Evolutionary conservation across 306 rosid species (phyloP).

Genomic region (Senna siamea): DNA sequence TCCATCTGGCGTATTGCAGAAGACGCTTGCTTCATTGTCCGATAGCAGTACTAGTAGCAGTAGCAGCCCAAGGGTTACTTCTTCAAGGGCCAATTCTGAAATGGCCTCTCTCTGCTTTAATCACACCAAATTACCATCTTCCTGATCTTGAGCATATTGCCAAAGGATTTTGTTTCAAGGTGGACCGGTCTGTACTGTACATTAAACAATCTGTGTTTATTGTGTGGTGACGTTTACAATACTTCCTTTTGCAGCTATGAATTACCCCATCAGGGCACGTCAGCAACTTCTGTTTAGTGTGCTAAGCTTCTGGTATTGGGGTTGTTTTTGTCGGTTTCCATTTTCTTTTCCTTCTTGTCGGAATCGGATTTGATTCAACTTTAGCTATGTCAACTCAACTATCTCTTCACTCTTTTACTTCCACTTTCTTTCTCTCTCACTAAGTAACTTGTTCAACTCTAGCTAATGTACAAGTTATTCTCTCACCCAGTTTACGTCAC

Average conservation of each 20-base stretch:
- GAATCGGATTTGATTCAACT: not conserved
- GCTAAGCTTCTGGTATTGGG: not conserved
- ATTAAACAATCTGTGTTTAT: slow-evolving; percentile 32
- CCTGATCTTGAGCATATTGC: no score
- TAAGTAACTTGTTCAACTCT: not conserved
- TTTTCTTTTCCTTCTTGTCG: not conserved
- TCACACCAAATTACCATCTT: slow-evolving; percentile 38
- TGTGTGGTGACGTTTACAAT: slow-evolving; percentile 25
- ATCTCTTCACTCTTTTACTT: not conserved
- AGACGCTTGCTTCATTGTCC: slow-evolving; percentile 61
- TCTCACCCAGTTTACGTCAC: not conserved
- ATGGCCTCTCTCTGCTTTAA: slow-evolving; percentile 48
- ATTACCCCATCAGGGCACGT: not conserved
- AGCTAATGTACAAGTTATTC: no score
- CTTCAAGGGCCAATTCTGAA: slow-evolving; percentile 61
- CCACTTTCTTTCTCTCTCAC: not conserved
- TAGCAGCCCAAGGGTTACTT: slow-evolving; percentile 61
- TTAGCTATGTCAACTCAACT: not conserved
- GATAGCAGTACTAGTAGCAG: slow-evolving; percentile 60
- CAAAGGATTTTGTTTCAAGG: no score
- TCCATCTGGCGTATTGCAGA: slow-evolving; percentile 75
- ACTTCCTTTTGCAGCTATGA: not conserved
- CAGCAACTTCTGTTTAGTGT: not conserved
- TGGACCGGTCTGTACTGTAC: slow-evolving; percentile 11
- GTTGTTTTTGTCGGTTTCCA: not conserved